Evolutionary conservation across 2,329 filamentous ascomycete species (phyloP), one percentile per base, ranked within the genome.

Genomic region (Rasamsonia emersonii): DNA sequence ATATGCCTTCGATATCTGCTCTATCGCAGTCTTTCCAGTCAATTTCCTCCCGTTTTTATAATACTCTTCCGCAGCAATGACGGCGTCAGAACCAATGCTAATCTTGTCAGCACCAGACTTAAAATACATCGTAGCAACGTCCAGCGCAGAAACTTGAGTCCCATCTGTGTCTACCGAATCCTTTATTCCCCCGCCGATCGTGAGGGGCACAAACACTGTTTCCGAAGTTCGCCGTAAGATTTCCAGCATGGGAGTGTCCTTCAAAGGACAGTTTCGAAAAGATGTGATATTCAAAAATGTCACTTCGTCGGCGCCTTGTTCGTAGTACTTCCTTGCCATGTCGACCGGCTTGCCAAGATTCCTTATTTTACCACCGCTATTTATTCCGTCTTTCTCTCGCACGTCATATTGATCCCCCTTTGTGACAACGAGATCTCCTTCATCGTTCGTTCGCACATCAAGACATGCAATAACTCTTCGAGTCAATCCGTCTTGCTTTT

Each of bases 331-430:
- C 60, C 77, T 77, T 6, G 91, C 91, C 75, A 98, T 83, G 43
- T 94, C 86, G 29, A 98, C 88, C 2, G 91, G 91, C 62, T 98
- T 98, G 43, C 91, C 91, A 3, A 98, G 71, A 59, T 98, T 98
- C 42, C 91, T 79, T 20, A 98, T 88, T 45, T 73, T 58, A 13
- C 73, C 67, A 29, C 64, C 64, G 16, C 49, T 66, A 33, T 74
- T 69, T 36, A 68, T 67, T 9, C 64, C 68, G 14, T 68, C 67
- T 62, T 95, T 95, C 52, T 96, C 91, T 18, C 91, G 83, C 5
- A 98, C 91, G 51, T 98, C 91, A 64, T 98, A 98, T 59, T 96
- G 89, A 61, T 98, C 91, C 36, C 91, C 91, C 62, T 98, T 98
- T 9, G 91, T 98, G 21, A 98, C 91, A 0, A 98, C 91, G 7